A percentile compares a stretch with the other conserved stretches of the same genome.
These are phyloP conservation scores for Leccinum pellstonianum DNA, from an alignment of 768 basidiomycete species.

Conservation along the genomic window DNA sequence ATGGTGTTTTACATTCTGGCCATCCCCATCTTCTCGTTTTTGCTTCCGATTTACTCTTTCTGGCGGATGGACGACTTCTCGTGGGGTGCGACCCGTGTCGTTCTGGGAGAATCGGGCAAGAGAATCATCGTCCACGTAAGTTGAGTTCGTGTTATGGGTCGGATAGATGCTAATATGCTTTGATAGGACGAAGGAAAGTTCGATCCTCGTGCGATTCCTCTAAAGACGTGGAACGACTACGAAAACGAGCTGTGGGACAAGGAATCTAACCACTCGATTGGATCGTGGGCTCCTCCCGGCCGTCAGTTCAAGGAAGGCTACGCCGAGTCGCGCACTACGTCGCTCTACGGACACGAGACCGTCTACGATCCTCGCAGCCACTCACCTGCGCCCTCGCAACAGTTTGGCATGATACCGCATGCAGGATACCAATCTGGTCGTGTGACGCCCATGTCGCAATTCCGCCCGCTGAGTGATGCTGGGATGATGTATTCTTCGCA, in stretches of 20 bases:
- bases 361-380: constrained; percentile 74
- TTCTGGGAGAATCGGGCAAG: constrained; percentile 93
- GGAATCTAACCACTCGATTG: constrained; percentile 93
- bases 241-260: constrained; percentile 98
- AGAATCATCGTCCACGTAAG: constrained; percentile 92
- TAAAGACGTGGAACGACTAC: constrained; percentile 97
- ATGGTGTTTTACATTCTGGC: constrained; percentile 95
- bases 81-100: constrained; percentile 91
- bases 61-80: constrained; percentile 99
- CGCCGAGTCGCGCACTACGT: constrained; percentile 73
- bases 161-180: constrained; percentile 8
- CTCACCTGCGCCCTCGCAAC: constrained; percentile 71
- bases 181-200: constrained; percentile 96
- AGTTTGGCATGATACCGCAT: constrained; percentile 53
- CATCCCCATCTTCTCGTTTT: constrained; percentile 90
- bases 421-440: constrained; percentile 77
- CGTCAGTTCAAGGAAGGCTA: constrained; percentile 73
- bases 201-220: constrained; percentile 87
- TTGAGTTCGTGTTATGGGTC: constrained; percentile 9
- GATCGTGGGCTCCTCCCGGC: constrained; percentile 84
- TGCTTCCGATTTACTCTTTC: constrained; percentile 93
- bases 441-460: constrained; percentile 61
- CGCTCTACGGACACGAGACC: constrained; percentile 85
- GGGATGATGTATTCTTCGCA: constrained; percentile 56
- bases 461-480: constrained; percentile 34